These are phyloP conservation scores for Xylaria arbuscula DNA, from an alignment of 2,329 filamentous ascomycete species.

Conservation along the genomic window DNA sequence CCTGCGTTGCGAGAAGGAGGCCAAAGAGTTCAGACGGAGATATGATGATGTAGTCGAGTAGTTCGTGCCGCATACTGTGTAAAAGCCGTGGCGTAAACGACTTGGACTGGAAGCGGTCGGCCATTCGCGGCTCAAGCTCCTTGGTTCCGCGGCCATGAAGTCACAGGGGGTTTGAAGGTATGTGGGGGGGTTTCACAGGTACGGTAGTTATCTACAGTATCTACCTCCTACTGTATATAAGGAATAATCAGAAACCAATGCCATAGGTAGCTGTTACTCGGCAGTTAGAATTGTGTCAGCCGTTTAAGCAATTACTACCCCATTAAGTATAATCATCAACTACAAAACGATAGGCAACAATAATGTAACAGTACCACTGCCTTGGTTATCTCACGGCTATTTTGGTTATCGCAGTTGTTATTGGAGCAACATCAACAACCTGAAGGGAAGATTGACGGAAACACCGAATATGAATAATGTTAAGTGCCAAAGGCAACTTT, in stretches of 20 bases:
- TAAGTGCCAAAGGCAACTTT: too few relatives aligned
- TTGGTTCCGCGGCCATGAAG: conserved; percentile 21
- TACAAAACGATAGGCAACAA: too few relatives aligned
- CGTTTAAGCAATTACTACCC: too few relatives aligned
- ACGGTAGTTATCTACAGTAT: background rate
- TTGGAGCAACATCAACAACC: too few relatives aligned
- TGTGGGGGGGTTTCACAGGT: too few relatives aligned
- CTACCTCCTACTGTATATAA: background rate
- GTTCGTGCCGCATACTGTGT: background rate
- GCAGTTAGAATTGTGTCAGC: too few relatives aligned
- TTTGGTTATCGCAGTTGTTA: too few relatives aligned
- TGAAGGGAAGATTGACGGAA: too few relatives aligned
- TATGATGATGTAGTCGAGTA: background rate
- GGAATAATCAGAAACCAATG: background rate
- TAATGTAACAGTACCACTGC: too few relatives aligned
- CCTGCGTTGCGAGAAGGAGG: conserved; percentile 5
- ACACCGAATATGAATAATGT: too few relatives aligned
- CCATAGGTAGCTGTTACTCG: background rate
- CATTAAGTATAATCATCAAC: too few relatives aligned
- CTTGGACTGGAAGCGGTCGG: conserved; percentile 26
- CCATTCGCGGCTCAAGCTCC: conserved; percentile 37
- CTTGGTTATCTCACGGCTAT: too few relatives aligned
- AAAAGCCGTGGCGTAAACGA: conserved; percentile 5
- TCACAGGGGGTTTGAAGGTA: conserved; percentile 12
- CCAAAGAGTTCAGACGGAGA: conserved; percentile 1